Base-by-base conservation (phyloP, 768 basidiomycete species). In the Suillus spraguei region DNA sequence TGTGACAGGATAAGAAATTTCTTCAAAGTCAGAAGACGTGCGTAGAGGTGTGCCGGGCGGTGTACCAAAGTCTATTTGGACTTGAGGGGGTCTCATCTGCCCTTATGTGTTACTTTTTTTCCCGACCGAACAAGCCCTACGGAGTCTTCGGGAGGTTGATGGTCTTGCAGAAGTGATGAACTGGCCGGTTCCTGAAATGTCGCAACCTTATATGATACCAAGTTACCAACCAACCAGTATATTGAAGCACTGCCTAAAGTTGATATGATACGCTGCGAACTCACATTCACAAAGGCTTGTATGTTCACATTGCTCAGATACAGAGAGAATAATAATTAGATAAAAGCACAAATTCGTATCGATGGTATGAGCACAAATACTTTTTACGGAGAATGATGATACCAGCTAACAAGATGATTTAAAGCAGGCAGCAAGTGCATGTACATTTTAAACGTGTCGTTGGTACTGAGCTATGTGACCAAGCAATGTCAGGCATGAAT, bases 21-120 rank as follows among this genome's bases (percentile, higher is more conserved):
- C 83, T 76, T 91, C 89, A 75, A 90, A 91, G 68, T 91, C 90
- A 68, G 84, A 85, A 61, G 86, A 86, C 58, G 83, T 79, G 70
- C 80, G 80, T 50, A 80, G 74, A 50, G 81, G 76, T 60, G 77
- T 76, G 69, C 83, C 82, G 67, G 81, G 79, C 64, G 82, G 81
- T 65, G 84, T 77, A 72, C 86, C 88, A 76, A 93, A 84, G 73
- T 91, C 87, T 66, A 93, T 82, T 70, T 87, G 82, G 68, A 91
- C 81, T 73, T 89, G 86, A 70, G 85, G 68, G 62, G 87, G 85
- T 78, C 79, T 81, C 86, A 88, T 87, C 74, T 77, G 81, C 81
- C 75, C 65, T 16, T 32, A 38, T 49, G 39, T 20, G 22, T 28
- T 60, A 60, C 28, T 52, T 63, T 65, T 62, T 63, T 42, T 59